These are phyloP conservation scores for Delphinella strobiligena DNA, from an alignment of 2,329 filamentous ascomycete species.

Conservation along the genomic window DNA sequence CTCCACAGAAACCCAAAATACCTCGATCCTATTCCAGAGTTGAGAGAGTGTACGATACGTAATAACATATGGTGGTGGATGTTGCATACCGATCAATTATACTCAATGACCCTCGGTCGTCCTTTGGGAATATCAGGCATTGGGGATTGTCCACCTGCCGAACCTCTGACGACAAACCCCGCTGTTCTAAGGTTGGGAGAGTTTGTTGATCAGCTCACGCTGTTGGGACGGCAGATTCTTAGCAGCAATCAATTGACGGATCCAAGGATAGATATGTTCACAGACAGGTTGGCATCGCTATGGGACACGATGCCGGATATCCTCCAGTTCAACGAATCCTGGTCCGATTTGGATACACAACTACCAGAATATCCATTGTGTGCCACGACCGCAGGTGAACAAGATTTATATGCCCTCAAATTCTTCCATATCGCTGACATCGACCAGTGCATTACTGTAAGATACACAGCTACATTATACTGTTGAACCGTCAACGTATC, in stretches of 20 bases:
- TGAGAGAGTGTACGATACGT: constrained; percentile 29
- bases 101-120: constrained; percentile 37
- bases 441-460: constrained; percentile 32
- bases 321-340: constrained; percentile 35
- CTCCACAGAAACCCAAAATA: constrained; percentile 37
- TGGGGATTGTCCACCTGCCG: constrained; percentile 36
- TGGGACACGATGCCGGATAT: constrained; percentile 36
- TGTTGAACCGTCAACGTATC: constrained; percentile 35
- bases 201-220: constrained; percentile 35
- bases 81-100: constrained; percentile 40
- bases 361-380: constrained; percentile 36
- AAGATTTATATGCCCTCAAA: background rate
- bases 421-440: background rate
- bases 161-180: constrained; percentile 32
- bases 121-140: constrained; percentile 38
- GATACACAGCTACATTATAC: constrained; percentile 35
- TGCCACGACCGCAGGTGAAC: constrained; percentile 32
- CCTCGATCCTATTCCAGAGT: constrained; percentile 29
- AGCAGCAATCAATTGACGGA: constrained; percentile 30
- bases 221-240: constrained; percentile 36
- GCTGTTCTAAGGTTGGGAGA: constrained; percentile 32
- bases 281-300: constrained; percentile 29
- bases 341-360: constrained; percentile 25
- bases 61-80: constrained; percentile 41
- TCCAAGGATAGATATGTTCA: constrained; percentile 34